Evolutionary conservation across 1,139 yeast genomes (phyloP).

Genomic region (Sporopachydermia cereana): DNA sequence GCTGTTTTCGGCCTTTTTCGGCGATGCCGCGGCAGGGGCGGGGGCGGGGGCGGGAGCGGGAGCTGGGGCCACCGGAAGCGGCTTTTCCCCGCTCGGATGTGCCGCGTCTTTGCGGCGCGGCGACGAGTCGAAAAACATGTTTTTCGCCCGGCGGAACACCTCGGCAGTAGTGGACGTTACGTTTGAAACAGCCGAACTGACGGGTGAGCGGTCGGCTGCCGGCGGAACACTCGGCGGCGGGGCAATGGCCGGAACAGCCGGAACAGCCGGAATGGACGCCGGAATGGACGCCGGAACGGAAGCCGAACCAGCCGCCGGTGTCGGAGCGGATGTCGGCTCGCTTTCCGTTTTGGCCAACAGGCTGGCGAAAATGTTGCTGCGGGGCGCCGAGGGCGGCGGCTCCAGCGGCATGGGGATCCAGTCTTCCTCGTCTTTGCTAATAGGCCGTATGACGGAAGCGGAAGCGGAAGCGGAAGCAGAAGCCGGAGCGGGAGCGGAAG

Average conservation of each 20-base stretch:
- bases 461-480: neutral
- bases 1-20: constrained; percentile 7
- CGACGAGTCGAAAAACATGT: constrained; percentile 14
- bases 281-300: constrained; percentile 5
- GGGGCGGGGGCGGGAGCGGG: constrained; percentile 13
- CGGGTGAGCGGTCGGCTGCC: neutral
- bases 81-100: constrained; percentile 7
- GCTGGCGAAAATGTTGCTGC: neutral
- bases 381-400: neutral
- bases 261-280: constrained; percentile 1
- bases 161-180: constrained; percentile 10
- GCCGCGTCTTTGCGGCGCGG: constrained; percentile 13
- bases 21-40: constrained; percentile 19
- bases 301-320: neutral
- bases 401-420: neutral
- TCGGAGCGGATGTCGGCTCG: constrained; percentile 12
- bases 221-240: constrained; percentile 1
- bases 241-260: constrained; percentile 5
- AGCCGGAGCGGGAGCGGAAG: neutral
- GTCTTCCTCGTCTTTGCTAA: neutral
- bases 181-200: neutral
- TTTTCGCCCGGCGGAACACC: constrained; percentile 17
- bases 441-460: neutral
- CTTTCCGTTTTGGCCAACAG: neutral
- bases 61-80: neutral